Percentiles rank a stretch among this genome's conserved stretches.
Evolutionary conservation across 2,329 filamentous ascomycete species (phyloP).

Genomic region (Helicocarpus griseus): DNA sequence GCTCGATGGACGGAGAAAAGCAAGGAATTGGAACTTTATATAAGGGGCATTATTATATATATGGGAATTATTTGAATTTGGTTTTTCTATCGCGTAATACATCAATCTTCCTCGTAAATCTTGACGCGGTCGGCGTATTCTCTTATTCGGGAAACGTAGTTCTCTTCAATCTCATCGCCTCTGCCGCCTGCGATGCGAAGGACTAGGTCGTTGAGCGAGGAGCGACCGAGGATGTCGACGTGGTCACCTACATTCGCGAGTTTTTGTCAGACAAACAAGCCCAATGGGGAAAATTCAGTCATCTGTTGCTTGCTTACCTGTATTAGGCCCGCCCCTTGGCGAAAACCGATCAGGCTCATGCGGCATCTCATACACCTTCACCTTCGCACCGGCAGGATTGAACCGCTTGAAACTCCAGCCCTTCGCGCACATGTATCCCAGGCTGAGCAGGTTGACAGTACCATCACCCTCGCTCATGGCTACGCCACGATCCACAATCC

Average conservation of each 20-base stretch:
- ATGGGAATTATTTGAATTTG: neutral
- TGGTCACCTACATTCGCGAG: conserved; percentile 60
- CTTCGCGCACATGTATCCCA: conserved; percentile 92
- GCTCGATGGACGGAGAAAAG: too few species aligned
- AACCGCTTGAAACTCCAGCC: conserved; percentile 92
- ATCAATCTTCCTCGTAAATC: conserved; percentile 56
- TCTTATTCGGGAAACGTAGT: conserved; percentile 68
- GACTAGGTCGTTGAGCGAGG: conserved; percentile 83
- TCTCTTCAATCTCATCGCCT: conserved; percentile 68
- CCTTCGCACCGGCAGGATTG: conserved; percentile 71
- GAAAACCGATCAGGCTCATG: conserved; percentile 92
- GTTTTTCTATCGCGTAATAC: too few species aligned
- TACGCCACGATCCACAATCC: conserved; percentile 68
- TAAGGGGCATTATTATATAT: neutral
- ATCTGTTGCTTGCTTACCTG: conserved; percentile 43
- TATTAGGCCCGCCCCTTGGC: conserved; percentile 61
- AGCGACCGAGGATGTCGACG: conserved; percentile 86
- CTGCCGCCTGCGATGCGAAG: conserved; percentile 75
- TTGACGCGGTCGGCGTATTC: conserved; percentile 77
- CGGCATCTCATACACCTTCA: conserved; percentile 90
- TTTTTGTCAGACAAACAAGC: neutral
- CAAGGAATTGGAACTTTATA: neutral
- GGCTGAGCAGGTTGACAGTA: conserved; percentile 84
- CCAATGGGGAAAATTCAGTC: too few species aligned
- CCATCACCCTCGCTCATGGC: conserved; percentile 92